These are phyloP conservation scores for Aspergillus asperescens DNA, from an alignment of 495 filamentous ascomycete species.

Conservation along the genomic window DNA sequence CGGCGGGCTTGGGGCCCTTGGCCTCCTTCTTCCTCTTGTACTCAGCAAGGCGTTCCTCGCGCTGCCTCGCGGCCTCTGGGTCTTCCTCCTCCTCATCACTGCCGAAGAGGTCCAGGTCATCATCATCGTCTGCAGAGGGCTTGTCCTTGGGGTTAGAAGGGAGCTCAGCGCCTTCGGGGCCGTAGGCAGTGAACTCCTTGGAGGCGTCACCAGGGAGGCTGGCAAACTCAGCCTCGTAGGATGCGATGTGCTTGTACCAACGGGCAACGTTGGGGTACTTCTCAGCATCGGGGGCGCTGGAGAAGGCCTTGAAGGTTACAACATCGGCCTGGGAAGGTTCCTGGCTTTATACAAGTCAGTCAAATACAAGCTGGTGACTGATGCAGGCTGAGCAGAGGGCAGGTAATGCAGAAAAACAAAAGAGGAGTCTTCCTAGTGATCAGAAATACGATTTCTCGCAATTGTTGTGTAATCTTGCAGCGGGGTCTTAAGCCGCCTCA, in stretches of 20 bases:
- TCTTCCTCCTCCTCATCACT: constrained; percentile 90
- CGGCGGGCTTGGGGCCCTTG: constrained; percentile 76
- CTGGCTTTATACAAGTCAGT: constrained; percentile 54
- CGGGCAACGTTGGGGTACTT: constrained; percentile 93
- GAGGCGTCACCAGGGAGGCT: constrained; percentile 87
- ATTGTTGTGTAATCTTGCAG: constrained; percentile 74
- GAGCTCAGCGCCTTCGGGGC: constrained; percentile 71
- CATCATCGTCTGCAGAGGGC: constrained; percentile 55
- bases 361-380: not conserved
- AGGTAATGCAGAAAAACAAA: constrained; percentile 16
- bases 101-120: constrained; percentile 87
- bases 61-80: constrained; percentile 71
- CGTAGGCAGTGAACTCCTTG: constrained; percentile 82
- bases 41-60: constrained; percentile 81
- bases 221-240: constrained; percentile 84
- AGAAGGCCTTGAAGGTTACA: constrained; percentile 85
- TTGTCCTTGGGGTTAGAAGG: constrained; percentile 84
- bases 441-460: constrained; percentile 80
- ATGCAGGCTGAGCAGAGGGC: not conserved
- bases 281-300: constrained; percentile 62
- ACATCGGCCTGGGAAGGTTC: constrained; percentile 92
- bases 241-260: constrained; percentile 98
- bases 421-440: constrained; percentile 32
- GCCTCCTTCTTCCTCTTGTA: constrained; percentile 96
- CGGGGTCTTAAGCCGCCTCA: constrained; percentile 98